These are phyloP conservation scores for Tylopilus plumbeoviolaceoides DNA, from an alignment of 768 basidiomycete genomes.

Conservation along the genomic window DNA sequence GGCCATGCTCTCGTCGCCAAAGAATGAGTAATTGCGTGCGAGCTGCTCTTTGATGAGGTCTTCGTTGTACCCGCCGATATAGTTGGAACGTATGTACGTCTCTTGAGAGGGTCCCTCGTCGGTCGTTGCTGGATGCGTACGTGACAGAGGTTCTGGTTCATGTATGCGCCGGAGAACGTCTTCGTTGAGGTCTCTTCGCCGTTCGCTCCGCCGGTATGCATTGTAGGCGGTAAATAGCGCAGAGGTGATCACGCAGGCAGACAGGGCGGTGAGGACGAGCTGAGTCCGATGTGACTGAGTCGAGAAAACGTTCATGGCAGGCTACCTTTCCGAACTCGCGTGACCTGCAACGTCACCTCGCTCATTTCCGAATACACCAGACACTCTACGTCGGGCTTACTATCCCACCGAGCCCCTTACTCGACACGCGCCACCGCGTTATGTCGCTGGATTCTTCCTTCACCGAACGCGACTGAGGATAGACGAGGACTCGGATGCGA, in stretches of 20 bases:
- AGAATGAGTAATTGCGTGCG: slow-evolving; percentile 91
- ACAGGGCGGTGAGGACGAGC: slow-evolving; percentile 60
- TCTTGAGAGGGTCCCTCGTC: slow-evolving; percentile 11
- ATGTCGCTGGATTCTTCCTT: too few species aligned
- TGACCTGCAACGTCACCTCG: too few species aligned
- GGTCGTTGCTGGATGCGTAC: not conserved
- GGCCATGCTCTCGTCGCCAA: slow-evolving; percentile 84
- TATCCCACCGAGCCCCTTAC: too few species aligned
- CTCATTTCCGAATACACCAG: too few species aligned
- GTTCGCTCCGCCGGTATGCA: slow-evolving; percentile 41
- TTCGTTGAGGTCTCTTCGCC: slow-evolving; percentile 52
- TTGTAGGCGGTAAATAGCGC: slow-evolving; percentile 57
- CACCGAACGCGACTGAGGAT: too few species aligned
- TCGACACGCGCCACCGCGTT: not conserved
- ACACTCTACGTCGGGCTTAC: too few species aligned
- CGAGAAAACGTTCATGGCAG: slow-evolving; percentile 21
- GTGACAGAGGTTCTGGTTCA: not conserved
- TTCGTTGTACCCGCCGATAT: slow-evolving; percentile 56
- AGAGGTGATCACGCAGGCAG: slow-evolving; percentile 60
- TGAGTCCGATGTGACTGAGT: slow-evolving; percentile 56
- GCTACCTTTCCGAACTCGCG: not conserved
- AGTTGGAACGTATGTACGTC: slow-evolving; percentile 14
- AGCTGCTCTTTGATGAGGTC: slow-evolving; percentile 84
- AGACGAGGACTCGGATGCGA: too few species aligned
- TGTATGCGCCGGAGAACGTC: slow-evolving; percentile 52